Base-by-base conservation (phyloP, 2,329 filamentous ascomycete species). In the Coleophoma cylindrospora region DNA sequence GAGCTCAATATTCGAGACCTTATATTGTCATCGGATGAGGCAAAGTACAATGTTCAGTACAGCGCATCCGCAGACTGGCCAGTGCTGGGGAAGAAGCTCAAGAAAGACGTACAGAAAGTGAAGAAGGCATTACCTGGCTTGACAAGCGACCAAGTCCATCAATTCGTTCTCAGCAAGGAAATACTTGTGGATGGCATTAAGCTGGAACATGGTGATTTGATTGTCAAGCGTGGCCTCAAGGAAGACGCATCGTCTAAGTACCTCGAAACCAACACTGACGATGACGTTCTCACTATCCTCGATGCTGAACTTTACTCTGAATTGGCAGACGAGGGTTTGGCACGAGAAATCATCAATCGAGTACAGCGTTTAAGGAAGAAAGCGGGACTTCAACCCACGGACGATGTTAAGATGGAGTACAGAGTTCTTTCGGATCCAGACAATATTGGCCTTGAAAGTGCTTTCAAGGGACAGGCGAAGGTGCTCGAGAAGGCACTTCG, bases 321-420 rank as follows among this genome's bases (percentile, higher is more conserved):
- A 64, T 76, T 99, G 34, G 87, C 87, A 43, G 83, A 91, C 57
- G 91, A 97, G 68, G 94, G 91, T 49, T 71, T 99, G 48, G 92
- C 89, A 1, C 81, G 94, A 61, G 94, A 97, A 70, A 86, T 99
- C 57, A 87, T 99, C 74, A 87, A 95, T 68, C 85, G 92, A 38
- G 87, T 99, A 19, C 94, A 99, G 72, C 82, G 89, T 58, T 76
- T 97, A 55, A 84, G 94, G 57, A 99, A 99, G 81, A 94, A 94
- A 74, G 91, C 91, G 8, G 90, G 90, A 1, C 76, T 99, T 47
- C 83, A 91, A 56, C 84, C 91, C 1, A 97, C 92, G 0, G 94
- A 99, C 64, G 94, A 97, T 64, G 85, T 99, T 55, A 89, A 87
- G 72, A 96, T 99, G 88, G 88, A 95, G 68, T 97, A 96, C 72